Evolutionary conservation across 148 eudicot species (phyloP), one percentile per base, ranked within the genome.

Genomic region (Amaranthus palmeri): DNA sequence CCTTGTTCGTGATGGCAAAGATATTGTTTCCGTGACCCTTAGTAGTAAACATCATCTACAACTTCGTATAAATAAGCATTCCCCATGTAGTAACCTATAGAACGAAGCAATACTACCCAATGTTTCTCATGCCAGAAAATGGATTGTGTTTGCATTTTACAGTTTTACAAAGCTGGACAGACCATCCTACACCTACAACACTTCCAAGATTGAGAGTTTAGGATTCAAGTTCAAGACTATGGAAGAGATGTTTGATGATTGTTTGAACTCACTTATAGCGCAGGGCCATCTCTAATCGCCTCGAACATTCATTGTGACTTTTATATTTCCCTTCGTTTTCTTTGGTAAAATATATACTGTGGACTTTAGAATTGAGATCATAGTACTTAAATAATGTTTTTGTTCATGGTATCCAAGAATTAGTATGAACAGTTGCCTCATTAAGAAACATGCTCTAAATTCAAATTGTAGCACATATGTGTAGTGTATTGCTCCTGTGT

Each of bases 181-280:
- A 68, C 93, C 96, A 54, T 76, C 75, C 70, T 95, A 95, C 77
- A 86, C 90, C 65, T 76, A 88, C 10, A 83, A 85, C 73, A 90
- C 96, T 12, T 64, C 78, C 3, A 95, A 92, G 77, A 73, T 91
- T 47, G 79, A 78, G 78, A 88, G 84, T 48, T 81, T 95, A 61
- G 99, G 97, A 40, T 85, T 93, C 87, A 85, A 84, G 71, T 95
- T 95, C 90, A 95, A 81, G 86, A 52, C 90, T 6, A 65, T 86
- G 36, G 90, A 89, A 80, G 93, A 91, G 66, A 95, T 95, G 97
- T 95, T 95, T 68, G 96, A 88, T 72, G 97, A 95, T 44, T 84
- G 90, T 53, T 69, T 95, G 54, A 73, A 82, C 14, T 88, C 90
- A 25, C 83, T 95, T n/a, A 73, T 54, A 25, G 76, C 72, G 54